Percentiles rank a stretch among this genome's conserved stretches.
Conservation (phyloP, 805 yeast genomes). For the Millerago galiae region DNA sequence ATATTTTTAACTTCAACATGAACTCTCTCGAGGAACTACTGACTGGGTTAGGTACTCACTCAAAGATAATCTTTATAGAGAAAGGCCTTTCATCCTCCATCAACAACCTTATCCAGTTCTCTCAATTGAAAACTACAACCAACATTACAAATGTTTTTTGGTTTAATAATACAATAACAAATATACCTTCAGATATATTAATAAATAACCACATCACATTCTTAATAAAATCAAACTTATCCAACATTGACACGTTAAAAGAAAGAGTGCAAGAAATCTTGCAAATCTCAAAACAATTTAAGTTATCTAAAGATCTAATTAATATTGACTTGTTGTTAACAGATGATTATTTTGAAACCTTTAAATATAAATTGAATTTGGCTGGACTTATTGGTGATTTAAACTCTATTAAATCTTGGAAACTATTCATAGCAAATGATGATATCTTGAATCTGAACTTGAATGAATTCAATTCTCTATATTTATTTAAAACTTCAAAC, state of each 20-base stretch:
- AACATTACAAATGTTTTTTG: slow-evolving; percentile 44
- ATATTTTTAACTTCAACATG: not conserved
- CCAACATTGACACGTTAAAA: slow-evolving; percentile 12
- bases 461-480: slow-evolving; percentile 28
- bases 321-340: slow-evolving; percentile 26
- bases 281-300: slow-evolving; percentile 6
- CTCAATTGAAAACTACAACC: slow-evolving; percentile 41
- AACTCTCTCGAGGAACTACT: slow-evolving; percentile 8
- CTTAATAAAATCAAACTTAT: slow-evolving; percentile 18
- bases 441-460: slow-evolving; percentile 10
- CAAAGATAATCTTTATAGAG: slow-evolving; percentile 32
- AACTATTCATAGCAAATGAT: slow-evolving; percentile 7
- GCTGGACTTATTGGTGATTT: slow-evolving; percentile 17
- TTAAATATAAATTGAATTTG: slow-evolving; percentile 27
- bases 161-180: slow-evolving; percentile 27
- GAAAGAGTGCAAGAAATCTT: slow-evolving; percentile 15
- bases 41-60: slow-evolving; percentile 23
- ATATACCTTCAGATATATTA: slow-evolving; percentile 5
- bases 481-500: slow-evolving; percentile 29
- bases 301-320: slow-evolving; percentile 2
- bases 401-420: slow-evolving; percentile 12
- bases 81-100: slow-evolving; percentile 40
- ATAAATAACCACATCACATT: slow-evolving; percentile 17
- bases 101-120: slow-evolving; percentile 51
- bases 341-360: slow-evolving; percentile 31